A percentile compares a stretch with the other conserved stretches of the same genome.
Evolutionary conservation across 306 rosid genomes (phyloP).

Genomic region (Cyamopsis tetragonoloba): DNA sequence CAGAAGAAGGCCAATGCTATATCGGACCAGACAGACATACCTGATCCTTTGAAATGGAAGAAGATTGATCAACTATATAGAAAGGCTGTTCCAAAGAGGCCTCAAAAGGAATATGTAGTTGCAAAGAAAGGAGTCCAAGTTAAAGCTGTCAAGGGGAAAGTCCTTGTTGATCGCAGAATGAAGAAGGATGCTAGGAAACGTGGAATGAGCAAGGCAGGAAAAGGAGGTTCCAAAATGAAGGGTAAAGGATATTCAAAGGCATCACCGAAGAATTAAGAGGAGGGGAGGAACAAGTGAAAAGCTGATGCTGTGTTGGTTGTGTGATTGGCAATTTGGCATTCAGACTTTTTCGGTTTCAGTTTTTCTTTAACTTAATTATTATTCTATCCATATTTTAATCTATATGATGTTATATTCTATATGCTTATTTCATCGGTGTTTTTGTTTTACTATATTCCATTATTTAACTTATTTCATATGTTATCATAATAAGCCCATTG

Average conservation of each 20-base stretch:
- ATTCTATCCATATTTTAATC: too few relatives aligned
- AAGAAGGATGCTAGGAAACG: constrained; percentile 68
- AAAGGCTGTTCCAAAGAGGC: constrained; percentile 70
- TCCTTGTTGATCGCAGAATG: constrained; percentile 78
- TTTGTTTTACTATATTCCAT: too few relatives aligned
- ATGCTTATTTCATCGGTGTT: too few relatives aligned
- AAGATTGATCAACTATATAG: constrained; percentile 76
- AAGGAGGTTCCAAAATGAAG: constrained; percentile 44
- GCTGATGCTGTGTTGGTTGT: too few relatives aligned
- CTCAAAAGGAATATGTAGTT: constrained; percentile 82
- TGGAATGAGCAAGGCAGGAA: constrained; percentile 44
- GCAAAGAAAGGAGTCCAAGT: constrained; percentile 99
- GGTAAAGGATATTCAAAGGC: constrained; percentile 54
- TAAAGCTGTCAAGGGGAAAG: constrained; percentile 65
- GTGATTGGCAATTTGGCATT: too few relatives aligned
- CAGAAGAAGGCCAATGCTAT: constrained; percentile 90
- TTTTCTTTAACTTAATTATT: too few relatives aligned
- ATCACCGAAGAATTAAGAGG: constrained; percentile 46
- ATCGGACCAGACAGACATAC: constrained; percentile 85
- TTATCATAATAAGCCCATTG: too few relatives aligned
- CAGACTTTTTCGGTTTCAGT: too few relatives aligned
- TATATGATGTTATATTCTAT: too few relatives aligned
- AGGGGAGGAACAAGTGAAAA: constrained; percentile 35
- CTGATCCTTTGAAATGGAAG: constrained; percentile 76
- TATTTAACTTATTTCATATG: too few relatives aligned